Evolutionary conservation across 2,329 filamentous ascomycete genomes (phyloP).

Genomic region (Colletotrichum lentis): DNA sequence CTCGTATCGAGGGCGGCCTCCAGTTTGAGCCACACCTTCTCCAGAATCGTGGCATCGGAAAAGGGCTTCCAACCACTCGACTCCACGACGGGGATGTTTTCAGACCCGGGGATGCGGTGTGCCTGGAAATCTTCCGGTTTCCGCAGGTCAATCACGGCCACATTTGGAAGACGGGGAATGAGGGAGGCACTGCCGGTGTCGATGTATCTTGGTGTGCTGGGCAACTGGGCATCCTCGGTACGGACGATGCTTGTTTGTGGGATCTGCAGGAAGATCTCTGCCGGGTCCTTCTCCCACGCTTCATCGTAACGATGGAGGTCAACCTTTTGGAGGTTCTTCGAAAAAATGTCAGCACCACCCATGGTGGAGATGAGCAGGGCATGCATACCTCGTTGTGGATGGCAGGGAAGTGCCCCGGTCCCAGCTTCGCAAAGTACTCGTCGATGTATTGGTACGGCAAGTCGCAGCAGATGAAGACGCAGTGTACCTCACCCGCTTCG

Average conservation of each 20-base stretch:
- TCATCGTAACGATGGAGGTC: conserved; percentile 65
- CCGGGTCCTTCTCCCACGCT: conserved; percentile 59
- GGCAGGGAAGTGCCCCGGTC: conserved; percentile 55
- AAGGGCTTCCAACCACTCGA: conserved; percentile 55
- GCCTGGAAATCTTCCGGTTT: conserved; percentile 51
- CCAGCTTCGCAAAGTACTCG: conserved; percentile 67
- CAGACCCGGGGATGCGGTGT: conserved; percentile 54
- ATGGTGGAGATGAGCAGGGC: accelerated
- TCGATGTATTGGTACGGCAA: conserved; percentile 69
- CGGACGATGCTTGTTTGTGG: not conserved
- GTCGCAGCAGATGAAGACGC: conserved; percentile 70
- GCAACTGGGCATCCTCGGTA: conserved; percentile 7
- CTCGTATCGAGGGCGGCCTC: conserved; percentile 50
- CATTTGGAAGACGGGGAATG: conserved; percentile 40
- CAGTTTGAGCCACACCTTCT: conserved; percentile 57
- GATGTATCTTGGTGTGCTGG: conserved; percentile 27
- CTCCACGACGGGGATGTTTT: conserved; percentile 55
- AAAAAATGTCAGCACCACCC: not conserved
- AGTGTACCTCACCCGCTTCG: conserved; percentile 56
- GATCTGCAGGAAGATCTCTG: conserved; percentile 47
- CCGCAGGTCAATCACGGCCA: conserved; percentile 56
- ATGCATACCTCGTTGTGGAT: conserved; percentile 54
- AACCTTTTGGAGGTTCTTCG: conserved; percentile 56
- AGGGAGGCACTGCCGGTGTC: conserved; percentile 18
- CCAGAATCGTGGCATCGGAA: conserved; percentile 52